Percentiles rank a stretch among this genome's conserved stretches.
phyloP scores from a whole-genome alignment of 2,329 filamentous ascomycete genomes.

The Pyricularia sp. region DNA sequence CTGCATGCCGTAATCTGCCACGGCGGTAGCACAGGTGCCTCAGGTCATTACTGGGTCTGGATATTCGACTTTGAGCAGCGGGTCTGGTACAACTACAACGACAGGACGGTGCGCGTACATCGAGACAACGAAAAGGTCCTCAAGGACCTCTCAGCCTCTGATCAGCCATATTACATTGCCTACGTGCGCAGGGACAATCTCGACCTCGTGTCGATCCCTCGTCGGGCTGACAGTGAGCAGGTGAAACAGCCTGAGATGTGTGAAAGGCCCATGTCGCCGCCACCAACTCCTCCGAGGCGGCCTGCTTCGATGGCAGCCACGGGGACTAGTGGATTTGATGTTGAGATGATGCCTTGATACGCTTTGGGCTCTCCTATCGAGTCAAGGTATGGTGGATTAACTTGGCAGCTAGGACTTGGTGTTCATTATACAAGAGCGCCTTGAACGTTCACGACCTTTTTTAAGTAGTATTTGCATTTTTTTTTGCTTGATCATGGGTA shows the following conservation, averaged over 20 bases:
- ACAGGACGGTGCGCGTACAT: slow-evolving; percentile 65
- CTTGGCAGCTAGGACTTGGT: not conserved
- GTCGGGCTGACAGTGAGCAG: not conserved
- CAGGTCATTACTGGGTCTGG: slow-evolving; percentile 95
- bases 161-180: slow-evolving; percentile 50
- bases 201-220: slow-evolving; percentile 1
- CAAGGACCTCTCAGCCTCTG: slow-evolving; percentile 52
- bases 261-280: not conserved
- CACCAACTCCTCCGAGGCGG: not conserved
- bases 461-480: not conserved
- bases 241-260: not conserved
- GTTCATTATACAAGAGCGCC: not conserved
- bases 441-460: not conserved
- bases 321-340: not conserved
- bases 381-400: not conserved
- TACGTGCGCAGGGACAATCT: slow-evolving; percentile 18
- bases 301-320: not conserved
- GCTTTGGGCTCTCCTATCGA: not conserved
- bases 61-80: slow-evolving; percentile 78
- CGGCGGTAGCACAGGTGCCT: slow-evolving; percentile 53
- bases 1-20: slow-evolving; percentile 94
- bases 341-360: not conserved
- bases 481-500: not conserved
- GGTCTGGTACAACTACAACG: slow-evolving; percentile 92
- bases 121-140: slow-evolving; percentile 62